phyloP scores from a whole-genome alignment of 2,329 filamentous ascomycete genomes.

The Ophiostoma sp. region DNA sequence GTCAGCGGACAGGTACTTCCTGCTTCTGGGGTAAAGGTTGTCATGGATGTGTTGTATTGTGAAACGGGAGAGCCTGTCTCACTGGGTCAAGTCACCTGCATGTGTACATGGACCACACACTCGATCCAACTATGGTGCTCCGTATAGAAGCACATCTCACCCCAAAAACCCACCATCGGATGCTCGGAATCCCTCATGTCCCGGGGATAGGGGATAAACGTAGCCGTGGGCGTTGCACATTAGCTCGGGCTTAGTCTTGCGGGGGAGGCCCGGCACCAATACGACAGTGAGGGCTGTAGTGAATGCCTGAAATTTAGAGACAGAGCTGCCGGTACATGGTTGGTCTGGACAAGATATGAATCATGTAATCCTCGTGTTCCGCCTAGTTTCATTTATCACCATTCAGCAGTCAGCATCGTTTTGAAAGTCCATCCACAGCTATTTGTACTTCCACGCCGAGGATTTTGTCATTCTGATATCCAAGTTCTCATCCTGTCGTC shows the following conservation, averaged over 20 bases:
- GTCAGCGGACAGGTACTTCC: not conserved
- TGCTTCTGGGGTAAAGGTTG: not conserved
- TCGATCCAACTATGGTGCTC: not conserved
- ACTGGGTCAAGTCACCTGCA: not conserved
- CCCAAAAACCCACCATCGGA: not conserved
- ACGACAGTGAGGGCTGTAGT: not conserved
- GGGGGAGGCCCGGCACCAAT: not conserved
- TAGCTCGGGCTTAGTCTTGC: not conserved
- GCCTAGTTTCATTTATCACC: not conserved
- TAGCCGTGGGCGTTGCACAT: not conserved
- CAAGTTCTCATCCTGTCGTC: too few relatives aligned
- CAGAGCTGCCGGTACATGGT: not conserved
- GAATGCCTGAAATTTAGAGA: not conserved
- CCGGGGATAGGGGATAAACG: slow-evolving; percentile 7
- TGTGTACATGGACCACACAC: not conserved
- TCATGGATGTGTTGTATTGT: not conserved
- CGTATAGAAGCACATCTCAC: not conserved
- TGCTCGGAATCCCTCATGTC: not conserved
- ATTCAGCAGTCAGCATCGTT: too few relatives aligned
- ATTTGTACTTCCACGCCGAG: too few relatives aligned
- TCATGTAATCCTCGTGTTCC: not conserved
- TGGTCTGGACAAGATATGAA: not conserved
- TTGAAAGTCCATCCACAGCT: too few relatives aligned
- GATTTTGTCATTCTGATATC: too few relatives aligned
- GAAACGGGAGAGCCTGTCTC: not conserved